phyloP scores from a whole-genome alignment of 2,329 filamentous ascomycete species.

The Coleophoma eucalyptorum region DNA sequence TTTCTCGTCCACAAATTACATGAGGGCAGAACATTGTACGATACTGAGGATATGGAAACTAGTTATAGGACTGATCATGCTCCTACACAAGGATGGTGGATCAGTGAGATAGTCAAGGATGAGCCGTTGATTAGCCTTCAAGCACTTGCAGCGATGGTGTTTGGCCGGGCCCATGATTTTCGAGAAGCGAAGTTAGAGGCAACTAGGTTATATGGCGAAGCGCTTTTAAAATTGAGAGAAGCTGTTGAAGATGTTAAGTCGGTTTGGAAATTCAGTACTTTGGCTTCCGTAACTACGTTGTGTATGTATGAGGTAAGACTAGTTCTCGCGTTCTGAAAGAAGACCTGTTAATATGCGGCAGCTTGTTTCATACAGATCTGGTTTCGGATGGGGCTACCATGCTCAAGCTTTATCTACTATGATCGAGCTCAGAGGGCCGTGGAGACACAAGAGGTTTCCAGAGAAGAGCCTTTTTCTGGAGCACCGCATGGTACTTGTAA shows the following conservation, averaged over 20 bases:
- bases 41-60: not conserved
- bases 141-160: slow-evolving; percentile 6
- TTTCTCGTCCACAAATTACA: not conserved
- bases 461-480: slow-evolving; percentile 6
- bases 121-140: not conserved
- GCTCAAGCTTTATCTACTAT: slow-evolving; percentile 1
- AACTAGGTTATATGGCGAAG: not conserved
- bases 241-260: not conserved
- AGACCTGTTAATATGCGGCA: not conserved
- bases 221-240: slow-evolving; percentile 1
- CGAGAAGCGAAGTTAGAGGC: not conserved
- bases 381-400: slow-evolving; percentile 2
- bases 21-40: not conserved
- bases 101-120: not conserved
- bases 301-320: slow-evolving; percentile 8
- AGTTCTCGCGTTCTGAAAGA: not conserved
- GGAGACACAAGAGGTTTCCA: not conserved
- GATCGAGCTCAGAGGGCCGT: slow-evolving; percentile 2
- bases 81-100: not conserved
- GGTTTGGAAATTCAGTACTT: not conserved
- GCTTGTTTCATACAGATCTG: not conserved
- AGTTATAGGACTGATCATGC: not conserved
- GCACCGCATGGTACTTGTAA: slow-evolving; percentile 6
- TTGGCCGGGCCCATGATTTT: not conserved
- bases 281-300: slow-evolving; percentile 2